These are phyloP conservation scores for Gymnopilus junonius DNA, from an alignment of 768 basidiomycete species.

Conservation along the genomic window DNA sequence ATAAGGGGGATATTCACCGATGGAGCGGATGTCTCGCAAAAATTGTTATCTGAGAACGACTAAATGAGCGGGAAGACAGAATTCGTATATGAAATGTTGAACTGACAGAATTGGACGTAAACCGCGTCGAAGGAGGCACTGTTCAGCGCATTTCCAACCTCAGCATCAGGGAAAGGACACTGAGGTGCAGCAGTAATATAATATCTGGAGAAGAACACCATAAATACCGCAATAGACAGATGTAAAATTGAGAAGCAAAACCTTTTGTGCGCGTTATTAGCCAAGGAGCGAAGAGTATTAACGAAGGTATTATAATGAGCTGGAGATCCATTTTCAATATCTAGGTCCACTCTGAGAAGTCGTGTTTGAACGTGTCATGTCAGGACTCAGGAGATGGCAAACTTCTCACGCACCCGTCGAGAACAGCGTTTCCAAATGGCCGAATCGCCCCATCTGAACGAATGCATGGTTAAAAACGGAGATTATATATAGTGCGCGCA, in stretches of 20 bases:
- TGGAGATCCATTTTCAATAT: conserved; percentile 66
- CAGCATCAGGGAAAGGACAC: conserved; percentile 73
- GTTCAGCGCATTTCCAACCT: conserved; percentile 62
- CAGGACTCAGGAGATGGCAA: background rate
- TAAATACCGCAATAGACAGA: background rate
- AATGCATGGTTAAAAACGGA: conserved; percentile 5
- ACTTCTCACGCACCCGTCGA: conserved; percentile 59
- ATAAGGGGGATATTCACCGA: conserved; percentile 31
- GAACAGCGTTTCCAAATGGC: conserved; percentile 68
- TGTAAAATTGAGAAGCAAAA: conserved; percentile 20
- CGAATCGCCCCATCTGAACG: conserved; percentile 45
- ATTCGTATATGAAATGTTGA: background rate
- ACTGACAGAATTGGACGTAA: conserved; percentile 71
- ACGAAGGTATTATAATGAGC: conserved; percentile 58
- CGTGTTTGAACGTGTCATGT: background rate
- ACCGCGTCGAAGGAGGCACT: conserved; percentile 69
- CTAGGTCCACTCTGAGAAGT: conserved; percentile 59
- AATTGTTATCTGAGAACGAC: conserved; percentile 52
- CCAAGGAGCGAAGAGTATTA: conserved; percentile 51
- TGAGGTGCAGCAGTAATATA: conserved; percentile 66
- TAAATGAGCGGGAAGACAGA: conserved; percentile 4
- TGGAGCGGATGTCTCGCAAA: conserved; percentile 48
- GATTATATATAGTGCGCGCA: background rate
- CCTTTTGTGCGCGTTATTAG: conserved; percentile 53
- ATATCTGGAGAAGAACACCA: conserved; percentile 43